Percentiles rank a stretch among this genome's conserved stretches.
Evolutionary conservation across 176 grass and related monocot species (phyloP).

Genomic region (Raddia distichophylla): DNA sequence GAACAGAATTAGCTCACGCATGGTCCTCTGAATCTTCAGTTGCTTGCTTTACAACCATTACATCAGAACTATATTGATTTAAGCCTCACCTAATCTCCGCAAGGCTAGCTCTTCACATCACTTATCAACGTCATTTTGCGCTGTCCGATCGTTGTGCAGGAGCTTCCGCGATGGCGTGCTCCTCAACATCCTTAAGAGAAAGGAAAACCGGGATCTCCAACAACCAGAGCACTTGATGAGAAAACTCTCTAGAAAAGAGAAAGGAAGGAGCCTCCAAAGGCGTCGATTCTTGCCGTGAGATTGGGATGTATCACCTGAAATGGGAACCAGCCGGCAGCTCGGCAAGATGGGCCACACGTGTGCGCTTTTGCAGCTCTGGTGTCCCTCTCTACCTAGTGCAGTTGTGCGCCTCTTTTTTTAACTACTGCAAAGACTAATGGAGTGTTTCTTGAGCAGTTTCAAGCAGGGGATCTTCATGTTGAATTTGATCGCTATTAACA

Average conservation of each 20-base stretch:
- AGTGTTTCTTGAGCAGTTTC: conserved; percentile 10
- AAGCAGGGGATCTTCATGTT: conserved; percentile 11
- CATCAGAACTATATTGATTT: conserved; percentile 30
- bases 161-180: conserved; percentile 29
- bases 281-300: conserved; percentile 40
- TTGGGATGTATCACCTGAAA: conserved; percentile 45
- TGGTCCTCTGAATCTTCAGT: neutral
- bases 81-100: neutral
- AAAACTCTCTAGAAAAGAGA: conserved; percentile 7
- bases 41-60: conserved; percentile 23
- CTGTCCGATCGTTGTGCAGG: conserved; percentile 36
- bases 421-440: neutral
- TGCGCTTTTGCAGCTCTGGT: conserved; percentile 34
- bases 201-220: conserved; percentile 44
- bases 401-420: neutral
- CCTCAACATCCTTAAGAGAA: conserved; percentile 42
- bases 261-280: conserved; percentile 39
- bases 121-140: conserved; percentile 10
- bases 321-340: conserved; percentile 24
- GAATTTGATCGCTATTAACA: neutral
- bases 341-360: conserved; percentile 35
- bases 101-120: neutral
- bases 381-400: conserved; percentile 23
- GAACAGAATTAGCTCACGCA: conserved; percentile 13
- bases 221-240: conserved; percentile 44